A percentile compares a stretch with the other conserved stretches of the same genome.
Conservation (phyloP, 2,329 filamentous ascomycete species). For the Lecanicillium sp. region DNA sequence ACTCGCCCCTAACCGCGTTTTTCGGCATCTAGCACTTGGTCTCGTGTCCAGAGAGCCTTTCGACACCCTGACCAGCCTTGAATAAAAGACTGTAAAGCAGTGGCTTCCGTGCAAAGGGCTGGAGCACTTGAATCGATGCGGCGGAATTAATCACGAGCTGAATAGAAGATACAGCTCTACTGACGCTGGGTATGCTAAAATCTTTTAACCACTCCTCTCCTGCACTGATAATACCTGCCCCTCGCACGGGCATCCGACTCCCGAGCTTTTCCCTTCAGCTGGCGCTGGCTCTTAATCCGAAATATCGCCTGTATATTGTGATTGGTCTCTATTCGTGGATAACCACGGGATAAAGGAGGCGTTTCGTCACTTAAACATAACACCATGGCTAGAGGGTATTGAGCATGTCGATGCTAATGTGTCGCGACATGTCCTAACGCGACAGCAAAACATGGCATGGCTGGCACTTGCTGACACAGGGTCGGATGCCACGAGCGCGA, state of each 20-base stretch:
- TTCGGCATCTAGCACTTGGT: too few relatives aligned
- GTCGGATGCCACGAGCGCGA: too few relatives aligned
- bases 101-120: not conserved
- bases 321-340: slow-evolving; percentile 6
- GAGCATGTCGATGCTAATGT: too few relatives aligned
- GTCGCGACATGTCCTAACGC: too few relatives aligned
- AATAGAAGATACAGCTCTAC: not conserved
- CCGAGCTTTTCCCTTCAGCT: slow-evolving; percentile 1
- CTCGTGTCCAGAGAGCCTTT: too few relatives aligned
- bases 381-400: too few relatives aligned
- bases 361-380: slow-evolving; percentile 7
- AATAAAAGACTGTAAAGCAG: too few relatives aligned
- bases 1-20: too few relatives aligned
- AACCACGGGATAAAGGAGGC: slow-evolving; percentile 7
- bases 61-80: too few relatives aligned
- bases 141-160: not conserved
- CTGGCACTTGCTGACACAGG: too few relatives aligned
- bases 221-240: slow-evolving; percentile 4
- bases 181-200: slow-evolving; percentile 8
- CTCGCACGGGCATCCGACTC: slow-evolving; percentile 1
- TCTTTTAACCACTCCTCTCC: slow-evolving; percentile 1
- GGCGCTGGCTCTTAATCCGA: slow-evolving; percentile 6
- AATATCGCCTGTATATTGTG: slow-evolving; percentile 10
- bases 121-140: not conserved
- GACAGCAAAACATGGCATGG: too few relatives aligned